Conservation (phyloP, 768 basidiomycete genomes). For the Lyophyllum semitale region DNA sequence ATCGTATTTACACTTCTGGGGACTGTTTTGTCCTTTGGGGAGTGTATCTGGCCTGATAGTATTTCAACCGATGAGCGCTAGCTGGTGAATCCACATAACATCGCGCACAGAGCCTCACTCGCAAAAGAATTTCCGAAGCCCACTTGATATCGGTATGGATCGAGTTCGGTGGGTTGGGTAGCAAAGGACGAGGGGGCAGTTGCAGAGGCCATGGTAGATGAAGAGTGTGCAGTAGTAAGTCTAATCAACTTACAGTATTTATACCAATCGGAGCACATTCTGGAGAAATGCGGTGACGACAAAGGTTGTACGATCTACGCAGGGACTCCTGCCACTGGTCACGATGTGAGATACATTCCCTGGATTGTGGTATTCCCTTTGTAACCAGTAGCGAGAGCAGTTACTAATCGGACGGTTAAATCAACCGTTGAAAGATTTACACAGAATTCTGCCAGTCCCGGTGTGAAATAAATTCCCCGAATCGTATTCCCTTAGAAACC, state of each 20-base stretch:
- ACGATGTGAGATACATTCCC: no score
- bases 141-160: conserved; percentile 59
- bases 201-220: conserved; percentile 27
- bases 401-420: neutral
- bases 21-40: conserved; percentile 60
- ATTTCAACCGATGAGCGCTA: neutral
- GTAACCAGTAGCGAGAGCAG: neutral
- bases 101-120: conserved; percentile 53
- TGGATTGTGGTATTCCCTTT: neutral
- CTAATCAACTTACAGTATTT: neutral
- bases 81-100: neutral
- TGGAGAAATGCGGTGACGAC: no score
- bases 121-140: conserved; percentile 62
- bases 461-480: neutral
- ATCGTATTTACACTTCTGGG: conserved; percentile 64
- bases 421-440: neutral
- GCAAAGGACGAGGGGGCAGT: conserved; percentile 41
- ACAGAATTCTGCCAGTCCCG: neutral
- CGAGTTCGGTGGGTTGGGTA: conserved; percentile 39
- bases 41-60: conserved; percentile 51
- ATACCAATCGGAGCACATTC: no score
- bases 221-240: neutral
- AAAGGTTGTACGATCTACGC: no score
- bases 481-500: neutral
- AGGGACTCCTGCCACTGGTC: no score